A percentile compares a stretch with the other conserved stretches of the same genome.
phyloP scores from a whole-genome alignment of 129 eudicot genomes.

The Helianthus tuberosus region DNA sequence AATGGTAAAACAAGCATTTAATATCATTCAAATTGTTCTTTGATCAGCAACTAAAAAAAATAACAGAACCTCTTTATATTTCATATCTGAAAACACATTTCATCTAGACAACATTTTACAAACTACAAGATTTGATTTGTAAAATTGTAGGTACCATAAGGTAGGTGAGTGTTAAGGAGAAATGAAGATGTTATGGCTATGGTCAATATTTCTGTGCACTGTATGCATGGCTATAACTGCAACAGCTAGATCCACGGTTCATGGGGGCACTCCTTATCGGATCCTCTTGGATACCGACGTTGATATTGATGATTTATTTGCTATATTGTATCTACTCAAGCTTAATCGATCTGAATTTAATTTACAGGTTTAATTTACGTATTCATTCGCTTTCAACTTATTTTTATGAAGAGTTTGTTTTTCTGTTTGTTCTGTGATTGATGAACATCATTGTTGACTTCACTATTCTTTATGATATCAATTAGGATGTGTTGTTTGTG shows the following conservation, averaged over 20 bases:
- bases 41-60: too few species aligned
- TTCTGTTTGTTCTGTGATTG: background rate
- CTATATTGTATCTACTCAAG: slow-evolving; percentile 73
- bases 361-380: slow-evolving; percentile 43
- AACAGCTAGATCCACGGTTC: background rate
- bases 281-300: slow-evolving; percentile 75
- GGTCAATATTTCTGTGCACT: slow-evolving; percentile 19
- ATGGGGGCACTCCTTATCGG: slow-evolving; percentile 43
- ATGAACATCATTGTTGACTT: background rate
- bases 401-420: background rate
- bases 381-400: background rate
- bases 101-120: background rate
- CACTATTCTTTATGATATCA: background rate
- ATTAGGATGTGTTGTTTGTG: too few species aligned
- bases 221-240: slow-evolving; percentile 9
- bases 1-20: too few species aligned
- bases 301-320: slow-evolving; percentile 72
- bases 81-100: background rate
- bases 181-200: slow-evolving; percentile 17
- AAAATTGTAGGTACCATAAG: background rate
- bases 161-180: background rate
- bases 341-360: slow-evolving; percentile 59
- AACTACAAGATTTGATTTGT: background rate
- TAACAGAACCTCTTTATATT: too few species aligned
- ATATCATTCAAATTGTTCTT: too few species aligned